Percentiles rank a stretch among this genome's conserved stretches.
These are phyloP conservation scores for Allium cepa DNA, from an alignment of 106 monocot species.

Conservation along the genomic window DNA sequence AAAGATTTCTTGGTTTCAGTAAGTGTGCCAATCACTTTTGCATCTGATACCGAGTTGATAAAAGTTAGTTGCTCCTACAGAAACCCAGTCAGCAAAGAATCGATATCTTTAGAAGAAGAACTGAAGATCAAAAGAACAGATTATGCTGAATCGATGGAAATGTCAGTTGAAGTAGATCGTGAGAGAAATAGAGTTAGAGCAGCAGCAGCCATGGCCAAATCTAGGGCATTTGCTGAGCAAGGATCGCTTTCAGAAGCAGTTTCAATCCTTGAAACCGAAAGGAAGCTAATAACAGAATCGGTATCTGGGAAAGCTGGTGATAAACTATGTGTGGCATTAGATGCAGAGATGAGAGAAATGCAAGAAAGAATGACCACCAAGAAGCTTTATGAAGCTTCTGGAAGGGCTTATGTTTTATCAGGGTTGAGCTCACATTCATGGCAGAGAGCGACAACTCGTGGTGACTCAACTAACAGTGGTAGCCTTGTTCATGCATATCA, in stretches of 20 bases:
- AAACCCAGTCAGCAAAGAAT: slow-evolving; percentile 42
- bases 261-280: slow-evolving; percentile 36
- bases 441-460: slow-evolving; percentile 89
- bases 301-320: slow-evolving; percentile 43
- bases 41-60: slow-evolving; percentile 29
- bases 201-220: slow-evolving; percentile 72
- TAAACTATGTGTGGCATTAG: slow-evolving; percentile 40
- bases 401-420: slow-evolving; percentile 81
- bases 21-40: slow-evolving; percentile 26
- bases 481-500: slow-evolving; percentile 55
- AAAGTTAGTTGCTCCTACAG: slow-evolving; percentile 41
- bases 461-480: slow-evolving; percentile 61
- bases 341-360: slow-evolving; percentile 79
- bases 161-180: slow-evolving; percentile 70
- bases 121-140: slow-evolving; percentile 38
- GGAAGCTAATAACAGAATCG: slow-evolving; percentile 34
- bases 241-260: slow-evolving; percentile 57
- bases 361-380: slow-evolving; percentile 84
- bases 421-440: slow-evolving; percentile 93
- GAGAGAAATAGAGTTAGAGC: slow-evolving; percentile 69
- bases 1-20: slow-evolving; percentile 72
- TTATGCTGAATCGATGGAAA: background rate
- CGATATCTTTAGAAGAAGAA: slow-evolving; percentile 19
- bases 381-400: slow-evolving; percentile 69
- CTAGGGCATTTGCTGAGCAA: slow-evolving; percentile 60